Base-by-base conservation (phyloP, 2,329 filamentous ascomycete genomes). In the Trichoderma simmonsii region DNA sequence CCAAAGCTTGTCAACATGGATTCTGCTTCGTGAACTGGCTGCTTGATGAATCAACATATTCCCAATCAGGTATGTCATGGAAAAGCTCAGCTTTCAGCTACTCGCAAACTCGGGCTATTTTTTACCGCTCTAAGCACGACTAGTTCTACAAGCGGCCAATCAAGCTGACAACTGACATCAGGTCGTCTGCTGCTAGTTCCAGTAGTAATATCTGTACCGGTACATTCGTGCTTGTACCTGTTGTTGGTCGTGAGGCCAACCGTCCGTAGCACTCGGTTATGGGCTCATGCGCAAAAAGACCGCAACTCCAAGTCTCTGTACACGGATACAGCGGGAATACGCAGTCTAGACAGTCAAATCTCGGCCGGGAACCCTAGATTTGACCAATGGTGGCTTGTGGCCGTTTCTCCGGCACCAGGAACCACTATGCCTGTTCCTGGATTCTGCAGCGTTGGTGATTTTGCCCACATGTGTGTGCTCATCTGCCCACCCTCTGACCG, bases 351-450 rank as follows among this genome's bases (percentile, higher is more conserved):
- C 34, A 9, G 7, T n/a, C 28, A 14, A 65, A 54, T 51, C 48
- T 71, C 51, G 68, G 48, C 60, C 24, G 34, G 59, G 39, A 64
- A 24, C 26, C 65, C 65, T 61, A 61, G 56, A 18, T 34, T 57
- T 21, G 39, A 18, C 71, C 64, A 73, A 70, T 63, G 36, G 18
- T 30, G 24, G 39, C 48, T 69, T 70, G 14, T n/a, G 11, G n/a
- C 70, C 30, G 24, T 24, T 63, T 36, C 30, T 32, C n/a, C 34
- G 60, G 62, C 15, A 30, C 51, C 21, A 62, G 56, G 57, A 32
- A 34, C 71, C 75, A 75, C 78, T 78, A 80, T 73, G 65, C 78
- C 79, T 80, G 77, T 80, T 80, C 79, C 77, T 80, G 77, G 77
- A 77, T 73, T 43, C 36, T 54, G 60, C 69, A 59, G 69, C 26